Base-by-base conservation (phyloP, 305 asterid genomes). In the Ruellia speciosa region DNA sequence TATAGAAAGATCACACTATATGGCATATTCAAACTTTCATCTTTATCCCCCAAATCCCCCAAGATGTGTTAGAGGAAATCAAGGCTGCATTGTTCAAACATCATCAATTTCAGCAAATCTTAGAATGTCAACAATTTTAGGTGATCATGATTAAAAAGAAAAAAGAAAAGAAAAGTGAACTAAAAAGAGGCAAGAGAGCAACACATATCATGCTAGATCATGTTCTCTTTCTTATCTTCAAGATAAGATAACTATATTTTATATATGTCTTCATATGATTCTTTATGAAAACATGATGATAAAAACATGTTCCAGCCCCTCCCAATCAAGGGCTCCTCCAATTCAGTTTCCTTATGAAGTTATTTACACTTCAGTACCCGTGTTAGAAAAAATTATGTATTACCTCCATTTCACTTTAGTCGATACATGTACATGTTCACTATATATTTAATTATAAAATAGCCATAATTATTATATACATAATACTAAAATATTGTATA, bases 111-210 rank as follows among this genome's bases (percentile, higher is more conserved):
- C 31, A 24, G 31, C 31, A 24, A 43, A 43, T 4, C 49, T 9
- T 43, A 13, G 15, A 43, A 43, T 10, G 49, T 2, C 49, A 43
- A 12, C n/a, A 43, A 43, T 11, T 43, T 11, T 43, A 43, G 49
- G 49, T 43, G 50, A 54, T 58, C 58, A 45, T 66, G 31, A 24
- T 24, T 1, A 4, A 24, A 24, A 24, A 24, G 31, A 4, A n/a
- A n/a, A n/a, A 4, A 24, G 31, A 24, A 24, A 24, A 24, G 31
- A 4, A n/a, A n/a, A n/a, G 31, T 2, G 31, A 24, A 4, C 31
- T 16, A 17, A 41, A 59, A 66, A 71, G 60, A 56, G 62, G 54
- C 55, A 57, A 58, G 65, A 67, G 79, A 75, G 64, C 67, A 72
- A 70, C 58, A 65, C 37, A 52, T 40, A 65, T 53, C 35, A 31